Evolutionary conservation across 306 rosid genomes (phyloP).

Genomic region (Vigna radiata): DNA sequence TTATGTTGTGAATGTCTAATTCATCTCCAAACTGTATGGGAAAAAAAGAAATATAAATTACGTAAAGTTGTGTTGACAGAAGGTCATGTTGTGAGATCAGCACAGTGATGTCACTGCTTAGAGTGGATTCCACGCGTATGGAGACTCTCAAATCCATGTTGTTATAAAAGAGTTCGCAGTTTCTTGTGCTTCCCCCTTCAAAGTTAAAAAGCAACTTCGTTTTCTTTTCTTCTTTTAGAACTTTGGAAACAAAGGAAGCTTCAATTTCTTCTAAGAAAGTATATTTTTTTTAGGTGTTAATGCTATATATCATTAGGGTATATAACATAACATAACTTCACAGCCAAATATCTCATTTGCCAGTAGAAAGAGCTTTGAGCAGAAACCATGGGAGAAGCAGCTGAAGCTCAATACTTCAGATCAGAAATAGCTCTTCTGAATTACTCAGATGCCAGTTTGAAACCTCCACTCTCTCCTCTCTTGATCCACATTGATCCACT

Average conservation of each 20-base stretch:
- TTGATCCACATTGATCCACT: conserved; percentile 11
- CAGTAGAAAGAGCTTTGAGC: too few relatives aligned
- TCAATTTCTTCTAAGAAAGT: not conserved
- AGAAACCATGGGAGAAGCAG: conserved; percentile 16
- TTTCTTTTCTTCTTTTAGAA: not conserved
- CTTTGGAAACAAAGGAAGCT: not conserved
- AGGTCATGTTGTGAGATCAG: conserved; percentile 27
- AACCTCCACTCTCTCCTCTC: conserved; percentile 30
- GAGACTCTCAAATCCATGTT: not conserved
- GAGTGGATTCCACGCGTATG: conserved; percentile 16
- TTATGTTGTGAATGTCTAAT: too few relatives aligned
- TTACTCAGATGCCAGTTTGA: conserved; percentile 7
- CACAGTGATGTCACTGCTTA: conserved; percentile 18
- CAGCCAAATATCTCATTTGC: too few relatives aligned
- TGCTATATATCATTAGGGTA: too few relatives aligned
- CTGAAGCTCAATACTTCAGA: not conserved
- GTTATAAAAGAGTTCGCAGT: not conserved
- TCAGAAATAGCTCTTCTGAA: conserved; percentile 28
- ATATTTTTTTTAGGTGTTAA: not conserved
- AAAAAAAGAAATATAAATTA: too few relatives aligned
- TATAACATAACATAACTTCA: too few relatives aligned
- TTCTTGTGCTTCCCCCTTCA: not conserved
- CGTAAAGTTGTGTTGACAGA: not conserved
- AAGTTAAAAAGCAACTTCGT: not conserved
- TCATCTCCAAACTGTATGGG: too few relatives aligned